Evolutionary conservation across 768 basidiomycete species (phyloP).

Genomic region (Clitopilus hobsonii): DNA sequence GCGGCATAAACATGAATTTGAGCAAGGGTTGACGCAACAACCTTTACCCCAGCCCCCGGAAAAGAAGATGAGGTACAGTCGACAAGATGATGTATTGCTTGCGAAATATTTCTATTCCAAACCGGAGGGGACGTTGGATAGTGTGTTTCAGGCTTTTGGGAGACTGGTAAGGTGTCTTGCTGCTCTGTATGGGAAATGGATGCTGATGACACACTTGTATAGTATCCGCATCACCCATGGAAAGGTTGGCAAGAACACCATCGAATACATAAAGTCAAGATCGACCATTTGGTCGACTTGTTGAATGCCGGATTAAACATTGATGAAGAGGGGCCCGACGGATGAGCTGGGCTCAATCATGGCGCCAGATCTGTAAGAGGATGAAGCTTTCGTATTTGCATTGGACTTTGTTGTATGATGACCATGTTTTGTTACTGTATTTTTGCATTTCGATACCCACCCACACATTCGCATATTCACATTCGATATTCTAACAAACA

Average conservation of each 20-base stretch:
- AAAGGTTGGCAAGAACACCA: conserved; percentile 94
- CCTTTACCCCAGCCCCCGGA: conserved; percentile 73
- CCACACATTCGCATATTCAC: not conserved
- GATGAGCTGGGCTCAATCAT: not conserved
- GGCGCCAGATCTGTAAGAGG: not conserved
- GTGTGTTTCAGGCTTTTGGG: conserved; percentile 79
- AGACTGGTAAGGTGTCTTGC: conserved; percentile 43
- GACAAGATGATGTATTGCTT: conserved; percentile 72
- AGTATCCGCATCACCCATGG: conserved; percentile 91
- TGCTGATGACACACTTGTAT: conserved; percentile 3
- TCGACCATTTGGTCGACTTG: conserved; percentile 71
- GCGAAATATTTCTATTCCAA: conserved; percentile 70
- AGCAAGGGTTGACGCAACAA: conserved; percentile 60
- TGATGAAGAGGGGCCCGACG: conserved; percentile 19
- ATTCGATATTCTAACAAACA: too few relatives aligned
- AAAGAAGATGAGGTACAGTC: conserved; percentile 86
- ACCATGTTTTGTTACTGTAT: too few relatives aligned
- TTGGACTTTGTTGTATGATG: too few relatives aligned
- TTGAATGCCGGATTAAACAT: conserved; percentile 52
- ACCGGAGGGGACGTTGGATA: conserved; percentile 79
- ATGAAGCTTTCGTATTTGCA: too few relatives aligned
- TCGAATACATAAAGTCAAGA: conserved; percentile 82
- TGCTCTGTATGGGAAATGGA: not conserved
- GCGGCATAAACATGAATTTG: conserved; percentile 80
- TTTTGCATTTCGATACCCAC: not conserved